Evolutionary conservation across 306 rosid genomes (phyloP).

Genomic region (Quercus engelmannii): DNA sequence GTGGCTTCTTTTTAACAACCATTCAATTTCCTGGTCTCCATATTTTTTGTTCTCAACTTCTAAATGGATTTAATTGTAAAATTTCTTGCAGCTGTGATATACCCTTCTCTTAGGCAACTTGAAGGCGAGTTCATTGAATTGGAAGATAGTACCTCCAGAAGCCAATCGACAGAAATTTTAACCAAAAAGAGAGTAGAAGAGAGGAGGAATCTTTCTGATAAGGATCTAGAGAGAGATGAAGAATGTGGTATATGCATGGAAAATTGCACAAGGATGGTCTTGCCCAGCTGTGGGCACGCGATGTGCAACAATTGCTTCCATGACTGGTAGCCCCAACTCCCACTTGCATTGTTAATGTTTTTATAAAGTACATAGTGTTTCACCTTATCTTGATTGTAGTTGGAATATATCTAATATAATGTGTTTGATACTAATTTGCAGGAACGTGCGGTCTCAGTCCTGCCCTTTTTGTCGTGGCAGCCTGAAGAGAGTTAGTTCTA

Average conservation of each 20-base stretch:
- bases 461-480: constrained; percentile 77
- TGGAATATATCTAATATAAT: background rate
- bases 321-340: constrained; percentile 48
- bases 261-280: constrained; percentile 48
- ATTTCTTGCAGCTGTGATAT: constrained; percentile 60
- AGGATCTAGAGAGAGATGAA: constrained; percentile 46
- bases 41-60: background rate
- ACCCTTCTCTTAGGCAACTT: constrained; percentile 70
- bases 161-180: constrained; percentile 21
- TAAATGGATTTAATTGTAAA: constrained; percentile 6
- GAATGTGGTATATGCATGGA: constrained; percentile 91
- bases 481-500: constrained; percentile 43
- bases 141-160: constrained; percentile 25
- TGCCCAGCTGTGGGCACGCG: constrained; percentile 76
- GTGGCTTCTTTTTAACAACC: constrained; percentile 2
- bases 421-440: constrained; percentile 17
- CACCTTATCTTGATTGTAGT: background rate
- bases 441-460: constrained; percentile 67
- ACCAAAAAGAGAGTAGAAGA: constrained; percentile 32
- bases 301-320: constrained; percentile 70
- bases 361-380: background rate
- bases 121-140: constrained; percentile 43
- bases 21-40: background rate
- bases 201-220: constrained; percentile 13
- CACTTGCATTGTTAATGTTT: background rate